These are phyloP conservation scores for Symmetrospora coprosmae DNA, from an alignment of 768 basidiomycete species.

Conservation along the genomic window DNA sequence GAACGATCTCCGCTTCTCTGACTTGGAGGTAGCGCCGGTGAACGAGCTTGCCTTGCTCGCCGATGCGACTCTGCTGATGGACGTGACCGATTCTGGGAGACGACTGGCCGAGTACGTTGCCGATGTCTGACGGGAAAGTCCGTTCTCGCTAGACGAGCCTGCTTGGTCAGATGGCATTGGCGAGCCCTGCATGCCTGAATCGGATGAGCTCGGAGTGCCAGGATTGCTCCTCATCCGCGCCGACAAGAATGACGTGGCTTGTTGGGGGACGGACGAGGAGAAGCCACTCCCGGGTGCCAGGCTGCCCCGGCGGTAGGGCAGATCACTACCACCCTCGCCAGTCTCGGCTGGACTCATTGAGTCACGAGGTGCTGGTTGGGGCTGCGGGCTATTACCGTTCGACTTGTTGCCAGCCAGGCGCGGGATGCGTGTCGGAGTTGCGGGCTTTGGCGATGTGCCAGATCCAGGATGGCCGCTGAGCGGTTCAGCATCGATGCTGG, in stretches of 20 bases:
- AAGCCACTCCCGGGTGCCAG: conserved; percentile 10
- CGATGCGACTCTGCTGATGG: neutral
- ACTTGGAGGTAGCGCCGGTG: neutral
- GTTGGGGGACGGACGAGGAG: neutral
- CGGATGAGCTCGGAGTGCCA: neutral
- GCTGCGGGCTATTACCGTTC: neutral
- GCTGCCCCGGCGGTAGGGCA: neutral
- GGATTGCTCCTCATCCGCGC: neutral
- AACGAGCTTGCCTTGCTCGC: no score
- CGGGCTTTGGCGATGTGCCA: neutral
- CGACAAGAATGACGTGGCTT: conserved; percentile 57
- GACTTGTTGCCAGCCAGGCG: conserved; percentile 5
- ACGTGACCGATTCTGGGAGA: conserved; percentile 46
- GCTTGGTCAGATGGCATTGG: neutral
- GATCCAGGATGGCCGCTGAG: neutral
- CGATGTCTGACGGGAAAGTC: neutral
- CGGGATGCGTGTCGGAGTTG: conserved; percentile 33
- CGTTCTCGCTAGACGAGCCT: neutral
- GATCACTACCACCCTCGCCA: neutral
- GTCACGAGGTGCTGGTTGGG: neutral
- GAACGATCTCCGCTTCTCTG: conserved; percentile 9
- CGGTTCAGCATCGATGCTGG: neutral
- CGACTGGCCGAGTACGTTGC: conserved; percentile 54
- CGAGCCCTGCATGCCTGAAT: neutral
- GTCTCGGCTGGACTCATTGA: neutral